A percentile compares a stretch with the other conserved stretches of the same genome.
Evolutionary conservation across 2,329 filamentous ascomycete species (phyloP).

Genomic region (Nemania bipapillata): DNA sequence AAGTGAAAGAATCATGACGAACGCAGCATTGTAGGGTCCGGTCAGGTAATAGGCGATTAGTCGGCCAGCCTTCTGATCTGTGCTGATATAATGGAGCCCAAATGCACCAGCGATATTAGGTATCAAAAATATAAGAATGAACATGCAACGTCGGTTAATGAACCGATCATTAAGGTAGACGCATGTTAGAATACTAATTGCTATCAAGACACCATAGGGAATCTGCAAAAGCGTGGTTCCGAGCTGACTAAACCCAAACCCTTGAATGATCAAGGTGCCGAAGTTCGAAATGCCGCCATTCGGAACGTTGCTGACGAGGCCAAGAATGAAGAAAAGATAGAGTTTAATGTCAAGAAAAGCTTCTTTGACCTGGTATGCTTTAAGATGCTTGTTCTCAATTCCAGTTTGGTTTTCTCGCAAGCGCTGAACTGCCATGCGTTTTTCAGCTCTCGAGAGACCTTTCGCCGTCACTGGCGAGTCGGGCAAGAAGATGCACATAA

Average conservation of each 20-base stretch:
- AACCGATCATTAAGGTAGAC: constrained; percentile 43
- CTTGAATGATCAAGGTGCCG: constrained; percentile 67
- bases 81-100: constrained; percentile 61
- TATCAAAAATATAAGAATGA: constrained; percentile 62
- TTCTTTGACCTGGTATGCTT: constrained; percentile 54
- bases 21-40: constrained; percentile 65
- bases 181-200: constrained; percentile 40
- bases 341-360: constrained; percentile 59
- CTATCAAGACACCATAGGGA: constrained; percentile 50
- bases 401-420: constrained; percentile 55
- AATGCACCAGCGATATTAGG: constrained; percentile 66
- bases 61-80: constrained; percentile 58
- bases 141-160: constrained; percentile 43
- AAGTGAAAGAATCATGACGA: constrained; percentile 58
- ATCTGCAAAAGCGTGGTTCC: constrained; percentile 66
- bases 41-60: constrained; percentile 67
- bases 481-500: constrained; percentile 57
- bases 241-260: constrained; percentile 64
- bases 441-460: constrained; percentile 59
- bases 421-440: constrained; percentile 53
- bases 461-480: constrained; percentile 63
- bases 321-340: constrained; percentile 64
- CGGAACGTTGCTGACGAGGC: constrained; percentile 61
- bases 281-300: constrained; percentile 70
- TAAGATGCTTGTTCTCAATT: constrained; percentile 53